Conservation (phyloP, 495 filamentous ascomycete species). For the Pyronema omphalodes region DNA sequence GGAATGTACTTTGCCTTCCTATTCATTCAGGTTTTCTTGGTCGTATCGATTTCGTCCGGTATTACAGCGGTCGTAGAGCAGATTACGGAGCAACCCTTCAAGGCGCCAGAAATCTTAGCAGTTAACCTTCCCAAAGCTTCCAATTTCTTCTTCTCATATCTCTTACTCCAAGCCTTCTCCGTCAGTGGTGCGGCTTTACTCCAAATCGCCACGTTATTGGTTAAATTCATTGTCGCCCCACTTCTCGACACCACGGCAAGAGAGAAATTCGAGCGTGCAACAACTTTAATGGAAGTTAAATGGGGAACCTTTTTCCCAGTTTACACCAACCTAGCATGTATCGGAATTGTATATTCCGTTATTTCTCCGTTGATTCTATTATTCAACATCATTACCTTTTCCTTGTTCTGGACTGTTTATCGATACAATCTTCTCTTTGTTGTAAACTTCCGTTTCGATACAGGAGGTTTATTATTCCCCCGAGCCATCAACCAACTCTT, state of each 20-base stretch:
- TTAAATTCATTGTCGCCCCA: conserved; percentile 64
- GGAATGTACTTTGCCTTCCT: conserved; percentile 88
- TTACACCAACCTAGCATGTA: conserved; percentile 88
- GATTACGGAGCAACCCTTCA: conserved; percentile 36
- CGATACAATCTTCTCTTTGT: conserved; percentile 95
- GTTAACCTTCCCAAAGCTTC: conserved; percentile 68
- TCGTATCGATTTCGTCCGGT: conserved; percentile 78
- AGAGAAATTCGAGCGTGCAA: conserved; percentile 74
- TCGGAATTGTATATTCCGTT: conserved; percentile 80
- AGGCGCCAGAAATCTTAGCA: conserved; percentile 56
- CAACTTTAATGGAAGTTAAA: conserved; percentile 53
- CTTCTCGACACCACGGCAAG: conserved; percentile 73
- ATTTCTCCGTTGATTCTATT: conserved; percentile 79
- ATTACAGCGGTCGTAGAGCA: conserved; percentile 46
- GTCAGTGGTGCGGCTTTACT: conserved; percentile 77
- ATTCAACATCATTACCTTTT: conserved; percentile 88
- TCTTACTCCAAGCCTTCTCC: conserved; percentile 83
- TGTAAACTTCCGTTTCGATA: conserved; percentile 76
- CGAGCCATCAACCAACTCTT: conserved; percentile 92
- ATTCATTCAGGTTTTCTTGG: conserved; percentile 86
- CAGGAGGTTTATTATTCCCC: conserved; percentile 83
- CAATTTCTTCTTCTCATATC: conserved; percentile 97
- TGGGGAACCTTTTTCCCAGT: conserved; percentile 94
- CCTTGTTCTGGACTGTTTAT: conserved; percentile 87
- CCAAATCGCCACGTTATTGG: conserved; percentile 57